Evolutionary conservation across 2,329 filamentous ascomycete species (phyloP), one percentile per base, ranked within the genome.

Genomic region (Penicillium sclerotigenum): DNA sequence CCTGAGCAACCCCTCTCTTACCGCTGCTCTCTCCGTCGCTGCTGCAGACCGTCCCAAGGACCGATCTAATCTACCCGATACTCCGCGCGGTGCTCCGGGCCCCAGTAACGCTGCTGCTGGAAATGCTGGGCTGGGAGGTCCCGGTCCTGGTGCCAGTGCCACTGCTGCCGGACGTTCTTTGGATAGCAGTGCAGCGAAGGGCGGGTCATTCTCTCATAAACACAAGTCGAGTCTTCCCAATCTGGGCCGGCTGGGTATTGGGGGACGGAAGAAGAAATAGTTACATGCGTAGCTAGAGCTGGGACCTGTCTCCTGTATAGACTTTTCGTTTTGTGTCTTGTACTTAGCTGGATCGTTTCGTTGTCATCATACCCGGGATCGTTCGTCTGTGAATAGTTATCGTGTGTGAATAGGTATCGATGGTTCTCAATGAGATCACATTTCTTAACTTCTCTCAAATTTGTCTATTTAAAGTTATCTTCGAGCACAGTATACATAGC

Each of bases 191-290:
- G 45, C 62, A 29, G 69, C 69, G 33, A 57, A 59, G n/a, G 57
- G 58, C 7, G 48, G 42, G 24, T 47, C 61, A 10, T 74, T 79
- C 40, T 72, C 76, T 31, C 76, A 79, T 33, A 89, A 88, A 73
- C 81, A 80, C 41, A 82, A 82, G 65, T 81, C 83, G 9, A 83
- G 85, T 43, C 73, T 91, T 38, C 84, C 87, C 5, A 86, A 89
- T 67, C 84, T 91, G 70, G 87, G 87, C 5, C 79, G 88, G 54
- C 73, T 91, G 46, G 87, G 87, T n/a, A 87, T 88, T 33, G 87
- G 89, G 16, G 79, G 86, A 41, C 84, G 86, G 41, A 84, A 84
- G 47, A 77, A 76, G 61, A 69, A 69, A 45, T 77, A 62, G 73
- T 26, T 33, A 36, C 38, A 6, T 5, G 3, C 8, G 9, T 40